A percentile compares a stretch with the other conserved stretches of the same genome.
Evolutionary conservation across 2,329 filamentous ascomycete genomes (phyloP).

Genomic region (Paecilomyces niveus): DNA sequence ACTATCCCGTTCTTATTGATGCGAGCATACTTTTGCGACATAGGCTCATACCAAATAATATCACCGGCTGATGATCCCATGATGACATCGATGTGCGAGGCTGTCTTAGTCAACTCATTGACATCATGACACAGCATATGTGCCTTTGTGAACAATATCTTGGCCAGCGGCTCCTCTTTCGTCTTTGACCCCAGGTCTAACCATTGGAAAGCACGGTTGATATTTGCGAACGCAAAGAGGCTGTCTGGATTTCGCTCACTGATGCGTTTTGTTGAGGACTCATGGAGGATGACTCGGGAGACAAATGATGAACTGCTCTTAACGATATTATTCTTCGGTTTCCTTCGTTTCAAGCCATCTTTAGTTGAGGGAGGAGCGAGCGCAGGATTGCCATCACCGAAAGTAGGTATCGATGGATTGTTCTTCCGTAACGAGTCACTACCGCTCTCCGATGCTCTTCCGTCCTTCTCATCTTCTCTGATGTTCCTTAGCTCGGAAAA

Average conservation of each 20-base stretch:
- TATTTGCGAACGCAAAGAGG: conserved; percentile 86
- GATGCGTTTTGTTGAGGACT: conserved; percentile 69
- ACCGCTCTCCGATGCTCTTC: conserved; percentile 55
- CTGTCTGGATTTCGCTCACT: conserved; percentile 72
- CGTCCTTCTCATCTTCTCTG: conserved; percentile 56
- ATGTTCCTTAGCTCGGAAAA: conserved; percentile 41
- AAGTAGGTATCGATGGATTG: conserved; percentile 51
- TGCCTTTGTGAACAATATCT: conserved; percentile 94
- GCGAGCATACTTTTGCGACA: conserved; percentile 89
- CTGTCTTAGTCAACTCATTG: conserved; percentile 72
- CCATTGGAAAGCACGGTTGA: conserved; percentile 95
- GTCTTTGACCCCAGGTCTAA: conserved; percentile 68
- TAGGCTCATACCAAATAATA: conserved; percentile 97
- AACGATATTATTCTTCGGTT: conserved; percentile 96
- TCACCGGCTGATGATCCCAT: conserved; percentile 96
- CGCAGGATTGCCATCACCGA: conserved; percentile 78
- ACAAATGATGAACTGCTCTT: conserved; percentile 99
- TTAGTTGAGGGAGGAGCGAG: conserved; percentile 60
- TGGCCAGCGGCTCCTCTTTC: conserved; percentile 82
- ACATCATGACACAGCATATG: conserved; percentile 93
- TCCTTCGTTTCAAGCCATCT: conserved; percentile 64
- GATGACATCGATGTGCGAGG: conserved; percentile 77
- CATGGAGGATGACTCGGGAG: conserved; percentile 89
- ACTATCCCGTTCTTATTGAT: conserved; percentile 96
- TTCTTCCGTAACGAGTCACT: conserved; percentile 41